phyloP scores from a whole-genome alignment of 1,284 basidiomycete genomes.

The Leccinum glutinopallens region DNA sequence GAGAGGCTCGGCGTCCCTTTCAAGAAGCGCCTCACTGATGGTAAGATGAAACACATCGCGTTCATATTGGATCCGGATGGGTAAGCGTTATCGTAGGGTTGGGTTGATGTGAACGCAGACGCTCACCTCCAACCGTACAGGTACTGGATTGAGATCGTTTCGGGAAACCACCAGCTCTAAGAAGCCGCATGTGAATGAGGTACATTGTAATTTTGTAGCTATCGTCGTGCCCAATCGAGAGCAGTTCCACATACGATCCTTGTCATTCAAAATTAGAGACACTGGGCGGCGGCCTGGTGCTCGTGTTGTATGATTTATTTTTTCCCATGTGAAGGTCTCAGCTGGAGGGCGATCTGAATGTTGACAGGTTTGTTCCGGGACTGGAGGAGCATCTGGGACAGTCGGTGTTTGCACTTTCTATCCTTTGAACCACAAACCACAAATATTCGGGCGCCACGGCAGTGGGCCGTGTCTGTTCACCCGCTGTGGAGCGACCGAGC shows the following conservation, averaged over 20 bases:
- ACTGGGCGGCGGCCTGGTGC: no score
- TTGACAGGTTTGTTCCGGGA: no score
- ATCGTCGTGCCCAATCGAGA: neutral
- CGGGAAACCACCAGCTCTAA: neutral
- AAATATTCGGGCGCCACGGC: no score
- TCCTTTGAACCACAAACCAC: no score
- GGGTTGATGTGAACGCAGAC: neutral
- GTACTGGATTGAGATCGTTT: conserved; percentile 4
- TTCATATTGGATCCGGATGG: conserved; percentile 91
- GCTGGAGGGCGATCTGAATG: no score
- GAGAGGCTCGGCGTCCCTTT: conserved; percentile 83
- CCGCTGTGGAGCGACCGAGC: no score
- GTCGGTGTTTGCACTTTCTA: no score
- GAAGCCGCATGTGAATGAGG: neutral
- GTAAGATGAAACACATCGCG: conserved; percentile 84
- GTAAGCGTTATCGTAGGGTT: conserved; percentile 40
- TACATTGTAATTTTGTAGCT: neutral
- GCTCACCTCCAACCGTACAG: neutral
- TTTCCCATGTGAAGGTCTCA: no score
- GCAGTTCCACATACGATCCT: neutral
- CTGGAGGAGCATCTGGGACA: no score
- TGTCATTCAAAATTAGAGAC: neutral
- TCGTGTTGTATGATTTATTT: no score
- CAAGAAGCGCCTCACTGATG: conserved; percentile 87
- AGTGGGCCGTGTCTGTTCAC: no score